Evolutionary conservation across 1,284 basidiomycete species (phyloP), one percentile per base, ranked within the genome.

Genomic region (Ceratobasidium theobromae): DNA sequence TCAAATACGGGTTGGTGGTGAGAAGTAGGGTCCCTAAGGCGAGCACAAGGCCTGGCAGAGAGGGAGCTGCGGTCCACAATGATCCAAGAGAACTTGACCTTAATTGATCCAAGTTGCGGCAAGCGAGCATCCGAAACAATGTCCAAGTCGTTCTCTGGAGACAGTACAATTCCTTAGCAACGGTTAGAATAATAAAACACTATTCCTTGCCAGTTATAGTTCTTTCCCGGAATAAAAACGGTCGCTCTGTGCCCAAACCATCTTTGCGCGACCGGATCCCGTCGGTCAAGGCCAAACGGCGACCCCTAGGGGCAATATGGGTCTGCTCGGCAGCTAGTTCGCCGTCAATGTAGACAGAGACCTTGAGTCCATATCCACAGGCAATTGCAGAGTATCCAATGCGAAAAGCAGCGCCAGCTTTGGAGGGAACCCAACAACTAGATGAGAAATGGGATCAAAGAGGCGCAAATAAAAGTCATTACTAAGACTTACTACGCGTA

Each of bases 281-380:
- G 27, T 60, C 57, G 14, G 38, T 12, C n/a, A n/a, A n/a, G 9
- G 35, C 28, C n/a, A 21, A 21, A 25, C 6, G 18, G 8, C 35
- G 32, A n/a, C 49, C n/a, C 30, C 57, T 18, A 12, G 21, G 9
- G 9, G 45, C 45, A 60, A 23, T 46, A 27, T 60, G 57, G 4
- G 57, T 60, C 30, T 60, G 57, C 25, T 60, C 57, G 25, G 57
- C 57, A 23, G 33, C 46, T 4, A 60, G 57, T 45, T 60, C 57
- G 25, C 57, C 57, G 23, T 60, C 57, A 14, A 60, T 60, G 28
- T 60, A 51, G 12, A 60, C 57, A n/a, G 45, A 60, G 32, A 51
- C 57, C 11, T 49, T 60, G 2, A 60, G 33, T 3, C 46, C 57
- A 40, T 49, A 51, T 5, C 35, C 25, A 9, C 46, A n/a, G 4